Conservation (phyloP, 148 eudicot species). For the Dianthus caryophyllus region DNA sequence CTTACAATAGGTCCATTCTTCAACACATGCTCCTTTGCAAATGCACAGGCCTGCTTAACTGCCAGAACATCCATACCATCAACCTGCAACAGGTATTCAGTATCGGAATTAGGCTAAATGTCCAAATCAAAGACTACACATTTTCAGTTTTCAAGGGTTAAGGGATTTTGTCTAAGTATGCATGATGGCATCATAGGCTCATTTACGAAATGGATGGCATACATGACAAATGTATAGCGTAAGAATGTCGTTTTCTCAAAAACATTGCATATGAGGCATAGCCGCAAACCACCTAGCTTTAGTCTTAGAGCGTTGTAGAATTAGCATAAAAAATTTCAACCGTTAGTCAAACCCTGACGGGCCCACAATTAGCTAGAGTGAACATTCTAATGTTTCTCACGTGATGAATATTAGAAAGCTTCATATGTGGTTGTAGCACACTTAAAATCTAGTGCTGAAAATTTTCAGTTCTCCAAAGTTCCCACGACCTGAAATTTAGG, state of each 20-base stretch:
- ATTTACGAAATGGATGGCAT: background rate
- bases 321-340: too few relatives aligned
- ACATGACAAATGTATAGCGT: background rate
- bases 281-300: too few relatives aligned
- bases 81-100: constrained; percentile 43
- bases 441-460: background rate
- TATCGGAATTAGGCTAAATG: constrained; percentile 7
- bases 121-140: background rate
- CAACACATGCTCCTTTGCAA: constrained; percentile 88
- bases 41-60: constrained; percentile 87
- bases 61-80: constrained; percentile 99
- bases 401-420: background rate
- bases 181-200: background rate
- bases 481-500: background rate
- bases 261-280: too few relatives aligned
- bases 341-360: too few relatives aligned
- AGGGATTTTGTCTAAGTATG: background rate
- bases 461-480: background rate
- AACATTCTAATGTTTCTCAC: background rate
- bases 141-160: background rate
- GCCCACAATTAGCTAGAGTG: background rate
- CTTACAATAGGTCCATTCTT: constrained; percentile 98
- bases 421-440: background rate
- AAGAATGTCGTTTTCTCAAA: background rate
- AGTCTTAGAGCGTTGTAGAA: too few relatives aligned